Base-by-base conservation (phyloP, 164 flowering plant genomes). In the Malania oleifera region DNA sequence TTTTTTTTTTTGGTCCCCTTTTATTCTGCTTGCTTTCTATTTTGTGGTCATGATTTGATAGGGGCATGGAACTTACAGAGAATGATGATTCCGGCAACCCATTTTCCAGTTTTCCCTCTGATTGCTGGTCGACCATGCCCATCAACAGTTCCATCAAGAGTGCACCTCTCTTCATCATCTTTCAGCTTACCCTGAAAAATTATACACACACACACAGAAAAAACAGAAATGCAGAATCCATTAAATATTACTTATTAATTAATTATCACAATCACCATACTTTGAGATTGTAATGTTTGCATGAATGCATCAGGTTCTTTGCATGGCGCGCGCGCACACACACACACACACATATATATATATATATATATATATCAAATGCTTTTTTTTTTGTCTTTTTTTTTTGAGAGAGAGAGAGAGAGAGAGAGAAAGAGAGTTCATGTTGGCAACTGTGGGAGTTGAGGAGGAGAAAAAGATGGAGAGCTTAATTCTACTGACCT, bases 121-220 rank as follows among this genome's bases (percentile, higher is more conserved):
- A 84, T 70, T 5, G 99, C 95, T 4, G 89, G 96, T 1, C 64
- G 71, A n/a, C 97, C 97, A 49, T 73, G 74, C 52, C 76, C 62
- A 65, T 93, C 91, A 2, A 86, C 88, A 14, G 81, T 74, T 22
- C 99, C 96, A 72, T 93, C 99, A 28, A 75, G 79, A 17, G 97
- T 90, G 66, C 59, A 74, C n/a, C 62, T 75, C 25, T 68, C 77
- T 34, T 73, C 73, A 58, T 67, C 77, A 28, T 73, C 79, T 43
- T 61, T 62, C 20, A 65, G 55, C 67, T 80, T 73, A 17, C 35
- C 66, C 83, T 79, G 74, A 28, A 48, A 27, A 37, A 20, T 31
- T 31, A 9, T 31, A 4, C 37, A 4, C 5, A 31, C 9, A 31
- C 5, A 31, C 37, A 5, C 37, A 31, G 9, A 31, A 31, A 31